Evolutionary conservation across 2,329 filamentous ascomycete genomes (phyloP).

Genomic region (Aureobasidium sp.): DNA sequence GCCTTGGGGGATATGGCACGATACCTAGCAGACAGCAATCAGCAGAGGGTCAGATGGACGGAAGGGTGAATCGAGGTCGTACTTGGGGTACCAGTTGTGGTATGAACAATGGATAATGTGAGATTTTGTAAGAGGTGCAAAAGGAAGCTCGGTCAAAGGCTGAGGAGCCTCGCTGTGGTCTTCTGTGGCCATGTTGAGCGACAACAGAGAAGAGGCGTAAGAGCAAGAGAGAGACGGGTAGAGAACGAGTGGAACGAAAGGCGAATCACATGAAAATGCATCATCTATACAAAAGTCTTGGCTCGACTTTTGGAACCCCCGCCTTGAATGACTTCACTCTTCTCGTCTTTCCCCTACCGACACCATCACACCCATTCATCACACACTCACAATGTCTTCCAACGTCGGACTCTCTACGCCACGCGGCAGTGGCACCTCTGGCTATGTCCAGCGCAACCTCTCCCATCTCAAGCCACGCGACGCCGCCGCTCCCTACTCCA

Average conservation of each 20-base stretch:
- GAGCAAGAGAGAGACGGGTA: neutral
- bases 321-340: neutral
- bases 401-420: constrained; percentile 95
- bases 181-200: neutral
- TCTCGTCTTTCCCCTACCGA: neutral
- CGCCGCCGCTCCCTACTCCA: constrained; percentile 58
- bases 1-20: constrained; percentile 76
- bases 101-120: constrained; percentile 95
- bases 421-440: constrained; percentile 88
- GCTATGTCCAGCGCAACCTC: constrained; percentile 93
- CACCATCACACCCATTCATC: neutral
- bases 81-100: constrained; percentile 80
- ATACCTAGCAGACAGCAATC: constrained; percentile 47
- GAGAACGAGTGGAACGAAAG: neutral
- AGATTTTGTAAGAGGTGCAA: constrained; percentile 72
- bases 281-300: constrained; percentile 6
- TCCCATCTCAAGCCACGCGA: constrained; percentile 82
- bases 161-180: neutral
- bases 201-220: neutral
- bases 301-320: constrained; percentile 9
- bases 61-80: constrained; percentile 16
- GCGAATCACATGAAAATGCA: neutral
- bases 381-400: constrained; percentile 60
- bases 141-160: constrained; percentile 45
- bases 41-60: neutral